phyloP scores from a whole-genome alignment of 2,329 filamentous ascomycete genomes.

The Clarireedia homoeocarpa region DNA sequence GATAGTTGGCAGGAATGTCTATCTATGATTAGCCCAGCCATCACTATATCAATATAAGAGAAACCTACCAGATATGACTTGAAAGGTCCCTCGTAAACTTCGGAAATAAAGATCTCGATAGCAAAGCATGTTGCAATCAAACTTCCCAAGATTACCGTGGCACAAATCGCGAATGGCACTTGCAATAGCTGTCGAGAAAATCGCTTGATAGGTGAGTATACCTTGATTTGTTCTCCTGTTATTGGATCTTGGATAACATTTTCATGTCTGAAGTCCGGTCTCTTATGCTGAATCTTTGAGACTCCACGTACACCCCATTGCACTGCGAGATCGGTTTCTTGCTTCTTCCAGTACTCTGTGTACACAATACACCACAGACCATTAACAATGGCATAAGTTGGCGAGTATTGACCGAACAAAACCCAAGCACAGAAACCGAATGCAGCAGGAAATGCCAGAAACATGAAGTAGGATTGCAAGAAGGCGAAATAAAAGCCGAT shows the following conservation, averaged over 20 bases:
- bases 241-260: conserved; percentile 69
- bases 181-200: conserved; percentile 56
- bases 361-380: conserved; percentile 85
- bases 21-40: conserved; percentile 9
- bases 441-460: conserved; percentile 72
- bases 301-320: conserved; percentile 86
- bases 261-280: conserved; percentile 73
- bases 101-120: conserved; percentile 91
- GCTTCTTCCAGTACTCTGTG: conserved; percentile 93
- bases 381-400: conserved; percentile 68
- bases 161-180: conserved; percentile 69
- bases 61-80: conserved; percentile 69
- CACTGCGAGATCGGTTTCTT: conserved; percentile 77
- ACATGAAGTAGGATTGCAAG: conserved; percentile 81
- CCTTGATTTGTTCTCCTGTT: conserved; percentile 53
- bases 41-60: background rate
- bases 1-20: conserved; percentile 83
- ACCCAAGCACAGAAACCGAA: conserved; percentile 74
- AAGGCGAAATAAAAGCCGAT: conserved; percentile 97
- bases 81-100: conserved; percentile 84
- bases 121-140: conserved; percentile 83
- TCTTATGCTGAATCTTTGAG: conserved; percentile 69
- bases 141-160: conserved; percentile 63
- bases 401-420: conserved; percentile 77
- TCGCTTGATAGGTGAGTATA: conserved; percentile 56